A percentile compares a stretch with the other conserved stretches of the same genome.
These are phyloP conservation scores for Sporothrix brunneoviolacea DNA, from an alignment of 2,329 filamentous ascomycete species.

Conservation along the genomic window DNA sequence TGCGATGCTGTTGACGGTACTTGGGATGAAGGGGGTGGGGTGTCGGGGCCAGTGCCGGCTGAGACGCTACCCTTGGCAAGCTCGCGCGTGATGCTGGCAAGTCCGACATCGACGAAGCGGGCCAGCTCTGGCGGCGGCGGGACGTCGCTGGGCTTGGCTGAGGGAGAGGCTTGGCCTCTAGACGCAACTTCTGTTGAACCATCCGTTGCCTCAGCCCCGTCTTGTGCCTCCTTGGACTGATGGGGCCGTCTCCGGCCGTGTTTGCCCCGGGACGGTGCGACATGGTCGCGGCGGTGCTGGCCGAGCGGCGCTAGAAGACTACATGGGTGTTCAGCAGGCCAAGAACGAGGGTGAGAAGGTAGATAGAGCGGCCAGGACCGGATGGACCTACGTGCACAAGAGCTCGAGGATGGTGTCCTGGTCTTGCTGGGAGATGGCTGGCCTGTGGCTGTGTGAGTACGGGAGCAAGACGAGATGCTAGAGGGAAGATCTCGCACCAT, in stretches of 20 bases:
- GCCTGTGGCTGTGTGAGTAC: constrained; percentile 39
- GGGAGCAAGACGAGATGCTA: too few species aligned
- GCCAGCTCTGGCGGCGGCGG: constrained; percentile 45
- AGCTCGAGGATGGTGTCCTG: constrained; percentile 61
- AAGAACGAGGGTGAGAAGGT: constrained; percentile 1
- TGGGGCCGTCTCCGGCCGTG: constrained; percentile 36
- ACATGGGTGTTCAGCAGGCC: too few species aligned
- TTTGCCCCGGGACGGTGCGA: constrained; percentile 55
- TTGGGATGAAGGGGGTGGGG: too few species aligned
- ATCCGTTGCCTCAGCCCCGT: constrained; percentile 12
- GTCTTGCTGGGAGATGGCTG: constrained; percentile 48
- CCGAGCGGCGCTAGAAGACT: constrained; percentile 61
- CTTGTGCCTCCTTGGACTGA: constrained; percentile 27
- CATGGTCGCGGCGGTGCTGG: constrained; percentile 48
- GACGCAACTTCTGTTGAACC: background rate
- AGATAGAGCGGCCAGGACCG: background rate
- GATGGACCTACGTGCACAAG: constrained; percentile 57
- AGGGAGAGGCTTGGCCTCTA: background rate
- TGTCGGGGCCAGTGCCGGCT: background rate
- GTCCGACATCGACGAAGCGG: constrained; percentile 55
- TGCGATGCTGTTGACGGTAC: background rate
- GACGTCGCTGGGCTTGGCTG: constrained; percentile 7
- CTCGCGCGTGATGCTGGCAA: constrained; percentile 55
- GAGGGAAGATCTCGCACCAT: too few species aligned
- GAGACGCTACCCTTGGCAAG: constrained; percentile 35